Evolutionary conservation across 2,329 filamentous ascomycete genomes (phyloP), one percentile per base, ranked within the genome.

Genomic region (Zarea fungicola): DNA sequence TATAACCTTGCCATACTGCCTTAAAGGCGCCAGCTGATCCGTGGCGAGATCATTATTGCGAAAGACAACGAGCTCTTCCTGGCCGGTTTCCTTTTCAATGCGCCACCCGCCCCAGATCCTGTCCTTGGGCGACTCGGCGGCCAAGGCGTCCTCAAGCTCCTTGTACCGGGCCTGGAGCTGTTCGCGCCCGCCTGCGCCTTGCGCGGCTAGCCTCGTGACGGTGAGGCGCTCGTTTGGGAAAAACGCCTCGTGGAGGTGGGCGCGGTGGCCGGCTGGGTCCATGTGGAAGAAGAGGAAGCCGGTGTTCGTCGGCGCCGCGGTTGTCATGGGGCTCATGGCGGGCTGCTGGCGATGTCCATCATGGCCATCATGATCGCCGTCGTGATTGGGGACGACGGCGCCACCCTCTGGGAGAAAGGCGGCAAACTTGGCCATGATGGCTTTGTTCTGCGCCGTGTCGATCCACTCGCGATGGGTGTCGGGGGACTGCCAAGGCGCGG

Each of bases 391-490:
- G 16, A 45, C 32, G 23, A 5, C 13, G 26, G 14, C 43, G 43
- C 18, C 43, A 19, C n/a, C n/a, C 28, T 65, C 59, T 7, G 60
- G 58, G 31, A 73, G 61, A 46, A 67, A 65, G 4, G 54, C 48
- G 21, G 50, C 53, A 10, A 76, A 54, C 21, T 58, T 56, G 16
- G 55, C 58, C 53, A 71, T 68, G 46, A 62, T 56, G 5, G 51
- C 43, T 42, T 62, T 52, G 56, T 76, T 76, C 26, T 69, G 69
- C 3, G 61, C 54, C 43, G 67, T 71, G 37, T 62, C 59, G 42
- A 75, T 67, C 73, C 75, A 78, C 42, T 65, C 54, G 40, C 51
- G 53, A 50, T 77, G 72, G 5, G 65, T 65, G 13, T 63, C 65
- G 18, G 65, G 62, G 0, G 67, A 71, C 48, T 67, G 62, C 74